Evolutionary conservation across 2,329 filamentous ascomycete genomes (phyloP), one percentile per base, ranked within the genome.

Genomic region (Colletotrichum orchidophilum): DNA sequence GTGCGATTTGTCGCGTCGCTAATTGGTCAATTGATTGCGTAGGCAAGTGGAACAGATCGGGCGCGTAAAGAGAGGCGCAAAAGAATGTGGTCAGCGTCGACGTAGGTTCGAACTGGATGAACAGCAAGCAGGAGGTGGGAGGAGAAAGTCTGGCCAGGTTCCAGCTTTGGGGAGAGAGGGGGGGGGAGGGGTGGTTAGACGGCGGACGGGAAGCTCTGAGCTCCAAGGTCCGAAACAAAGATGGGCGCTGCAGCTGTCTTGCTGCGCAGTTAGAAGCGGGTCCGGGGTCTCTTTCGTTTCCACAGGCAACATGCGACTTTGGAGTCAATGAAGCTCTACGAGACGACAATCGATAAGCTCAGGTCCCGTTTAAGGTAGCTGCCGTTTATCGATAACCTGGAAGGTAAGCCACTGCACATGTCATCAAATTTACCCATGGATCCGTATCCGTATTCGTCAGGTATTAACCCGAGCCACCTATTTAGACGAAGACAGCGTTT

Each of bases 51-150:
- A 33, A 33, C 3, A 24, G 39, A 67, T 54, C n/a, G 57, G 62
- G 61, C 50, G 52, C 58, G 26, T 5, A 50, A 46, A 27, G 12
- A 33, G 15, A 54, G 11, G n/a, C 18, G n/a, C 5, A 26, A 66
- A 70, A 21, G 67, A 63, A 15, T 27, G 64, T 68, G 53, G 12
- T 3, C 27, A n/a, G 31, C 18, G 27, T 59, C 26, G 52, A 53
- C 27, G 39, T 9, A 11, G 12, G 12, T 33, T 5, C 4, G 5
- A 11, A 46, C 3, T 13, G 15, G 31, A 9, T 50, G 5, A 26
- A 26, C 31, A 24, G 39, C 29, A 49, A 62, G 31, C 31, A 29
- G 35, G 35, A 29, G 18, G 24, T 29, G 18, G 35, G 5, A 66
- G 39, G 24, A 12, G 35, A 31, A 31, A 42, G 26, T 31, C 26